Evolutionary conservation across 768 basidiomycete genomes (phyloP).

Genomic region (Pleurotus ostreatus): DNA sequence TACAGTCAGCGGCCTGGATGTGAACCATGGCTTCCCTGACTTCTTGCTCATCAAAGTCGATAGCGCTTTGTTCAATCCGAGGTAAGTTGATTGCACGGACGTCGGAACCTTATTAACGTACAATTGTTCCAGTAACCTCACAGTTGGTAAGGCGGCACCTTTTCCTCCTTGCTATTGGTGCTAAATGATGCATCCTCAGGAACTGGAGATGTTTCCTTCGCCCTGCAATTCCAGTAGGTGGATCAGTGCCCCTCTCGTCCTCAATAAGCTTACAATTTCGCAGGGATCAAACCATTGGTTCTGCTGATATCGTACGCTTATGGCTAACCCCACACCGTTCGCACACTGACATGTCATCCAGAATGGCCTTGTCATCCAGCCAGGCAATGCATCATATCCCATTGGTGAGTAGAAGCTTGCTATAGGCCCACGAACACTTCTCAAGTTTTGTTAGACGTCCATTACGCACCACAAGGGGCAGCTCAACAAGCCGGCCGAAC

Average conservation of each 20-base stretch:
- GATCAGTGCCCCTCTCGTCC: background rate
- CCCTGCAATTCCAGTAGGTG: slow-evolving; percentile 50
- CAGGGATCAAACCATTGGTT: slow-evolving; percentile 51
- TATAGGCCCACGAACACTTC: background rate
- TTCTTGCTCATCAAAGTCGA: slow-evolving; percentile 66
- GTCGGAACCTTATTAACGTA: too few relatives aligned
- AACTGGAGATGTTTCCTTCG: slow-evolving; percentile 62
- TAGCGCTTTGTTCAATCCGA: slow-evolving; percentile 62
- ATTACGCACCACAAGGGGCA: slow-evolving; percentile 54
- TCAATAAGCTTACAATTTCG: background rate
- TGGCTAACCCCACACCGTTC: background rate
- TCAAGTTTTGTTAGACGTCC: slow-evolving; percentile 38
- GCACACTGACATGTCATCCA: slow-evolving; percentile 17
- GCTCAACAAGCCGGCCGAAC: slow-evolving; percentile 49
- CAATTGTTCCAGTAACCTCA: slow-evolving; percentile 29
- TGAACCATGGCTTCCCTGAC: slow-evolving; percentile 62
- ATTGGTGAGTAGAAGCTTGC: slow-evolving; percentile 34
- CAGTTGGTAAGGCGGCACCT: slow-evolving; percentile 28
- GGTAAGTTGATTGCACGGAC: slow-evolving; percentile 26
- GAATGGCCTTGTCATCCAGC: slow-evolving; percentile 53
- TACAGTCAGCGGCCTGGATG: slow-evolving; percentile 54
- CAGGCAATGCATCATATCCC: slow-evolving; percentile 52
- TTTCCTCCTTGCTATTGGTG: too few relatives aligned
- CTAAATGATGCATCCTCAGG: slow-evolving; percentile 24
- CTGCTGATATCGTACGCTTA: slow-evolving; percentile 48